Base-by-base conservation (phyloP, 108 stramenopile species). In the Parietichytrium sp. region DNA sequence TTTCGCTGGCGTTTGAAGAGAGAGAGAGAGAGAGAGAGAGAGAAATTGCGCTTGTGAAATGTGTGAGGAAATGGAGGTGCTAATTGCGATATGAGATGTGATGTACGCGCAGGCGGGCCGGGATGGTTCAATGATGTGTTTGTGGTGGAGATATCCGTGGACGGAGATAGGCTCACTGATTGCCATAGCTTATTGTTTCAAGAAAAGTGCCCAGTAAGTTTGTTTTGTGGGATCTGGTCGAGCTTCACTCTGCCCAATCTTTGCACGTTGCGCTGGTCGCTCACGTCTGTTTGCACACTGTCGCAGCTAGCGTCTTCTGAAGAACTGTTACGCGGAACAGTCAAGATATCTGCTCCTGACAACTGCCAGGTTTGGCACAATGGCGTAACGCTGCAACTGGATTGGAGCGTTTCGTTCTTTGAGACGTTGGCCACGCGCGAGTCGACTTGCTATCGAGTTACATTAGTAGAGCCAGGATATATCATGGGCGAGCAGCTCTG, bases 121-220 rank as follows among this genome's bases (percentile, higher is more conserved):
- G 55, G 55, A n/a, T 72, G 55, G 55, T 72, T 72, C 55, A 72
- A 72, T n/a, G 55, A 72, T 20, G 55, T 72, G 38, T 72, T 72
- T 25, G 55, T 42, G 55, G 55, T 72, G 29, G 55, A 72, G 42
- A 16, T 72, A 31, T 10, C 36, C 38, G 25, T 25, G 15, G 30
- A 72, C n/a, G 55, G 13, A 20, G 8, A 31, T n/a, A 72, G 55
- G n/a, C 12, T 42, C 31, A 72, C 30, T 20, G 45, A 31, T 6
- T 72, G 55, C 30, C 55, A 72, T n/a, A 72, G 55, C 42, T n/a
- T 72, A 10, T 42, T 72, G 4, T 72, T 72, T 25, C 29, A 72
- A 25, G 55, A 72, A 72, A 33, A 8, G 20, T 72, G 55, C 42
- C 55, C 55, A 20, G 55, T 72, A 45, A 16, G 52, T 53, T 27